phyloP scores from a whole-genome alignment of 805 yeast genomes.

The Starmerella etchellsii region DNA sequence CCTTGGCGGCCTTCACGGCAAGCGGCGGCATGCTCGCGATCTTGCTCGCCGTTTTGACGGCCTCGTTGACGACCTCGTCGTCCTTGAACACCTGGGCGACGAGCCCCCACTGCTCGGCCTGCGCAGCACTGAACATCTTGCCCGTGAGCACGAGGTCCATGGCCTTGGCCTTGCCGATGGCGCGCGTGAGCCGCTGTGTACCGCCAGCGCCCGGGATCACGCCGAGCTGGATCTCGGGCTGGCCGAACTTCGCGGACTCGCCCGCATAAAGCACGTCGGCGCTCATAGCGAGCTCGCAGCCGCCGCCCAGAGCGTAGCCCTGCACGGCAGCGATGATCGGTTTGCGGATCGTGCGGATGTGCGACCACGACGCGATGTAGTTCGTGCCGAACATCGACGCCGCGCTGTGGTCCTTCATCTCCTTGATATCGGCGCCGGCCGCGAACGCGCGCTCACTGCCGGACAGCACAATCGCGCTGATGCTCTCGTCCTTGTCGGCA shows the following conservation, averaged over 20 bases:
- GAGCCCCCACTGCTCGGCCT: slow-evolving; percentile 39
- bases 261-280: slow-evolving; percentile 41
- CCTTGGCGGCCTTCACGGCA: slow-evolving; percentile 38
- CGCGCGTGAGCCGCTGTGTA: slow-evolving; percentile 37
- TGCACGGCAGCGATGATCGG: slow-evolving; percentile 45
- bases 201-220: slow-evolving; percentile 43
- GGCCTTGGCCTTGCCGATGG: slow-evolving; percentile 39
- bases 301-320: slow-evolving; percentile 46
- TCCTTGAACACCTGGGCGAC: slow-evolving; percentile 33
- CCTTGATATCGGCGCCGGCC: slow-evolving; percentile 46
- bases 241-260: slow-evolving; percentile 38
- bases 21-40: slow-evolving; percentile 33
- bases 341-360: slow-evolving; percentile 30
- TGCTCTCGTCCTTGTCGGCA: slow-evolving; percentile 29
- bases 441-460: slow-evolving; percentile 39
- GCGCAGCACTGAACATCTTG: slow-evolving; percentile 31
- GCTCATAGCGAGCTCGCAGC: slow-evolving; percentile 44
- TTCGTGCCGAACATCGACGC: slow-evolving; percentile 29
- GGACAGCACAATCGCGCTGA: slow-evolving; percentile 38
- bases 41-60: slow-evolving; percentile 34
- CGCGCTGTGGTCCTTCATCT: slow-evolving; percentile 32
- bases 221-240: slow-evolving; percentile 43
- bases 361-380: slow-evolving; percentile 33
- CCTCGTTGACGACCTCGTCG: slow-evolving; percentile 31
- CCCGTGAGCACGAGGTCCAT: slow-evolving; percentile 41